phyloP scores from a whole-genome alignment of 2,329 filamentous ascomycete species.

The Fusarium nodosum region DNA sequence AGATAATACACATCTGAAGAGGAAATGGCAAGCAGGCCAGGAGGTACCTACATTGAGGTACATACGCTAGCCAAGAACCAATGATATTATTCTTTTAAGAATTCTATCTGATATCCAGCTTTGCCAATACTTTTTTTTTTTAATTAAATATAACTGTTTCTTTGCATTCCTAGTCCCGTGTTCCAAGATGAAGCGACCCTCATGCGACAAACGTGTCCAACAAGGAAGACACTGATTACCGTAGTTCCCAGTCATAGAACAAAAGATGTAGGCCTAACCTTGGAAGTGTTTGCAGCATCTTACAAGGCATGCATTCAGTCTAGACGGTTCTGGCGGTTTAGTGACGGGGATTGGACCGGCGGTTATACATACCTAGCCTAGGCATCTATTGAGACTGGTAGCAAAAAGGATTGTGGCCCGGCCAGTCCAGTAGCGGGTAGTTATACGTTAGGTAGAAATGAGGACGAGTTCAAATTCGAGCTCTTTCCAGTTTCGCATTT shows the following conservation, averaged over 20 bases:
- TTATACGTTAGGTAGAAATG: not conserved
- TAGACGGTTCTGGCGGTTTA: not conserved
- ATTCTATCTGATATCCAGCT: too few species aligned
- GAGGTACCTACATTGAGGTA: too few species aligned
- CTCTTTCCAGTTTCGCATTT: conserved; percentile 2
- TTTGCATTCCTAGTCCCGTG: too few species aligned
- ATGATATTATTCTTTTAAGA: too few species aligned
- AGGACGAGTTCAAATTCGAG: not conserved
- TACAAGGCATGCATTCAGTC: not conserved
- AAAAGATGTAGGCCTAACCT: not conserved
- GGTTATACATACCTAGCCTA: conserved; percentile 12
- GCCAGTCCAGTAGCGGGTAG: not conserved
- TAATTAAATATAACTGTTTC: not conserved
- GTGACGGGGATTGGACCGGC: conserved; percentile 35
- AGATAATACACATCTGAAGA: not conserved
- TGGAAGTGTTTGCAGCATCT: not conserved
- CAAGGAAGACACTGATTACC: not conserved
- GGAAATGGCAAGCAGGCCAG: too few species aligned
- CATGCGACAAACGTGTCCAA: not conserved
- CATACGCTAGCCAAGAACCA: too few species aligned
- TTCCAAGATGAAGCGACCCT: too few species aligned
- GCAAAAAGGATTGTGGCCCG: conserved; percentile 15
- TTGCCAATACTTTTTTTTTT: not conserved
- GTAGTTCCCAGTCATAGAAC: not conserved
- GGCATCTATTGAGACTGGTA: conserved; percentile 2